Base-by-base conservation (phyloP, 441 rosid genomes). In the Eutrema salsugineum region DNA sequence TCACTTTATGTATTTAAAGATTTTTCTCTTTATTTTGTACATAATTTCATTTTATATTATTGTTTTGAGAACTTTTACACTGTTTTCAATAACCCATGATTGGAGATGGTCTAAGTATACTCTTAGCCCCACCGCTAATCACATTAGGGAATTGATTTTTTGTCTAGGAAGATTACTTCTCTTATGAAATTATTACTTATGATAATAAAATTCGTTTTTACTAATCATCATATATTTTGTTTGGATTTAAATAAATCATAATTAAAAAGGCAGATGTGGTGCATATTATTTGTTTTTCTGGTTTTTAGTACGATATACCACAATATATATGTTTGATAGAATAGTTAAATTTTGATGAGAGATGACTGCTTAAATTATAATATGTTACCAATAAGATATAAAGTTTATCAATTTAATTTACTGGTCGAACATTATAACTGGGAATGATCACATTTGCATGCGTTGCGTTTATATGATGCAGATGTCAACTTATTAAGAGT, bases 81-180 rank as follows among this genome's bases (percentile, higher is more conserved):
- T n/a, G n/a, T n/a, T n/a, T n/a, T n/a, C n/a, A n/a, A n/a, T n/a
- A n/a, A n/a, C n/a, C n/a, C n/a, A n/a, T n/a, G n/a, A n/a, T n/a
- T n/a, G n/a, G n/a, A n/a, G n/a, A n/a, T n/a, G n/a, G n/a, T n/a
- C n/a, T n/a, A 75, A 49, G 63, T 77, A 78, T 79, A 70, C 71
- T 76, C 71, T 38, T 49, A 79, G 72, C 72, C 53, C 69, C 82
- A 78, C 79, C 38, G 70, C 70, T 81, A 81, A 68, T 82, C 80
- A 74, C 81, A 40, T 65, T 3, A 56, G 5, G 38, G 47, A 48
- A 3, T 24, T 16, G n/a, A n/a, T n/a, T n/a, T n/a, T n/a, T n/a
- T n/a, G n/a, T 35, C 9, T 24, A 20, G 22, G 22, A 20, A 20
- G 22, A 24, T 3, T 30, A 30, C 36, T 7, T 55, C 6, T 27